phyloP scores from a whole-genome alignment of 345 rosid species.

The Jatropha curcas region DNA sequence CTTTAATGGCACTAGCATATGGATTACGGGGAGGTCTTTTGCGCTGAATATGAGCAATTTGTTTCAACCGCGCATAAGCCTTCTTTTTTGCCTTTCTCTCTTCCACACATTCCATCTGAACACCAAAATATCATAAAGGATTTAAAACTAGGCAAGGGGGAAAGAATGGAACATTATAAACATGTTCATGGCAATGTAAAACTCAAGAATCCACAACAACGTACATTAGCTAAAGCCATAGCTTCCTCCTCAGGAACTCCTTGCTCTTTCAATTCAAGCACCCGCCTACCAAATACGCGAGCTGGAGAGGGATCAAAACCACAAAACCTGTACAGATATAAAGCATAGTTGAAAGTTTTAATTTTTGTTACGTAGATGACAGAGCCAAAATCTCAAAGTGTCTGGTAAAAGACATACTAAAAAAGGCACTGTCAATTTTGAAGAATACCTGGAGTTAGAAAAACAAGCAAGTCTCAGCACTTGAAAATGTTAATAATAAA shows the following conservation, averaged over 20 bases:
- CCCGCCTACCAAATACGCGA: constrained; percentile 67
- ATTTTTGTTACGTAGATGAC: neutral
- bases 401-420: neutral
- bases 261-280: constrained; percentile 71
- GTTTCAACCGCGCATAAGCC: constrained; percentile 68
- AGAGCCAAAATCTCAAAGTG: constrained; percentile 3
- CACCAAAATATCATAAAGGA: neutral
- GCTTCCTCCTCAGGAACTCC: constrained; percentile 81
- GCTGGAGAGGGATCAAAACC: constrained; percentile 75
- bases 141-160: neutral
- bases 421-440: neutral
- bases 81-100: constrained; percentile 67
- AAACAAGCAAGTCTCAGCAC: neutral
- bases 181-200: neutral
- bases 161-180: neutral
- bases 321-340: constrained; percentile 48
- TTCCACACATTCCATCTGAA: constrained; percentile 66
- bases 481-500: neutral
- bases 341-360: neutral
- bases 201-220: constrained; percentile 21
- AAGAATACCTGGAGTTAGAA: neutral
- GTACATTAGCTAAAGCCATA: constrained; percentile 72
- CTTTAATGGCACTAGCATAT: constrained; percentile 63
- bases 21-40: constrained; percentile 83
- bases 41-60: constrained; percentile 60